A percentile compares a stretch with the other conserved stretches of the same genome.
phyloP scores from a whole-genome alignment of 1,139 yeast species.

The Geotrichum reessii region DNA sequence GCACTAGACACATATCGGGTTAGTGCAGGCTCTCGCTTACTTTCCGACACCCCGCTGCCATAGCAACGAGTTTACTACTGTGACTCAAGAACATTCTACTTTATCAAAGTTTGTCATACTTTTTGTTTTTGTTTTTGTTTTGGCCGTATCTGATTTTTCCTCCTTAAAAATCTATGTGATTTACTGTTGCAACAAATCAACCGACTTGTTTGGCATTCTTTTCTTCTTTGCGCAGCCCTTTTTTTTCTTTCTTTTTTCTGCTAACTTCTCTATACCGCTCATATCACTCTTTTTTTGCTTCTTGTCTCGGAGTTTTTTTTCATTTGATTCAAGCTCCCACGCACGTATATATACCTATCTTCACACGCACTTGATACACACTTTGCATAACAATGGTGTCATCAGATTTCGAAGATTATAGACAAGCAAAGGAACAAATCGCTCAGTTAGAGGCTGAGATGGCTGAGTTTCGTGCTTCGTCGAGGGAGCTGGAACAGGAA shows the following conservation, averaged over 20 bases:
- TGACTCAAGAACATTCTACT: no score
- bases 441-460: conserved; percentile 36
- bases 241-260: not conserved
- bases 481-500: conserved; percentile 36
- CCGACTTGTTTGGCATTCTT: not conserved
- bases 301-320: no score
- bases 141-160: not conserved
- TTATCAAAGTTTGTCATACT: no score
- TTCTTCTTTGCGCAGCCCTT: no score
- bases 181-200: not conserved
- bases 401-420: conserved; percentile 17
- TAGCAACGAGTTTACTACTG: no score
- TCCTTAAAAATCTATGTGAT: not conserved
- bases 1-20: no score
- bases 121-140: not conserved
- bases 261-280: not conserved
- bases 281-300: not conserved
- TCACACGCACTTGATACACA: not conserved
- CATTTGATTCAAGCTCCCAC: not conserved
- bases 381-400: not conserved
- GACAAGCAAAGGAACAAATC: conserved; percentile 31
- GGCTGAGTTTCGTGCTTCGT: conserved; percentile 36
- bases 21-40: no score
- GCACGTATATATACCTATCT: not conserved
- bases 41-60: no score